phyloP scores from a whole-genome alignment of 371 early-diverging fungal species.

The Phascolomyces articulosus region DNA sequence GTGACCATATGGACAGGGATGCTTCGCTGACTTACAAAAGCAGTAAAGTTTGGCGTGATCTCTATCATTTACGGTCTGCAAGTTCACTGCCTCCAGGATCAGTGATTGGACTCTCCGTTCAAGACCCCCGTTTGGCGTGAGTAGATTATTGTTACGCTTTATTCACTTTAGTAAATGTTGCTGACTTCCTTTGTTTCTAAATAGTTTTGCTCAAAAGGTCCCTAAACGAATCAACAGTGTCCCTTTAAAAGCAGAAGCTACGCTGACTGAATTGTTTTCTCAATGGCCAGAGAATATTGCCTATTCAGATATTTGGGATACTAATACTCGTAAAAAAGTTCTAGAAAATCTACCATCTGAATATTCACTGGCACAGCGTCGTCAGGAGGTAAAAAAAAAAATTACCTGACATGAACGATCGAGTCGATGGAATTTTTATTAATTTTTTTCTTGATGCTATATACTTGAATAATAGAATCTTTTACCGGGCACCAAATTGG shows the following conservation, averaged over 20 bases:
- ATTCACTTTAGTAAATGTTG: no score
- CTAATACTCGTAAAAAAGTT: slow-evolving; percentile 39
- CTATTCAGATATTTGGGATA: slow-evolving; percentile 66
- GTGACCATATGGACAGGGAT: not conserved
- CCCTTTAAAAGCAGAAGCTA: slow-evolving; percentile 21
- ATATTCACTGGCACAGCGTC: slow-evolving; percentile 68
- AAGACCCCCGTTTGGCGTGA: slow-evolving; percentile 79
- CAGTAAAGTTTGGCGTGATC: slow-evolving; percentile 49
- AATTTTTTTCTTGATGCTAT: not conserved
- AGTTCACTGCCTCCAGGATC: slow-evolving; percentile 71
- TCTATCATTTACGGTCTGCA: slow-evolving; percentile 58
- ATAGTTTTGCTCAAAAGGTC: slow-evolving; percentile 79
- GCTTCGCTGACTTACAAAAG: not conserved
- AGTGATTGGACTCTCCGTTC: slow-evolving; percentile 65
- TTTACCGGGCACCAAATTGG: slow-evolving; percentile 50
- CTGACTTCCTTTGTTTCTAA: no score
- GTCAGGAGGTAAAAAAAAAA: slow-evolving; percentile 47
- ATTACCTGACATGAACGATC: not conserved
- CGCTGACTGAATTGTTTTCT: slow-evolving; percentile 34
- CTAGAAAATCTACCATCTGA: slow-evolving; percentile 58
- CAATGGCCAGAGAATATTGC: slow-evolving; percentile 68
- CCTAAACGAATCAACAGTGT: slow-evolving; percentile 47
- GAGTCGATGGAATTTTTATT: not conserved
- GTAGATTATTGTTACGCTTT: no score
- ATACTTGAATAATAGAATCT: slow-evolving; percentile 51